phyloP scores from a whole-genome alignment of 169 alveolate species.

The Cryptosporidium felis region DNA sequence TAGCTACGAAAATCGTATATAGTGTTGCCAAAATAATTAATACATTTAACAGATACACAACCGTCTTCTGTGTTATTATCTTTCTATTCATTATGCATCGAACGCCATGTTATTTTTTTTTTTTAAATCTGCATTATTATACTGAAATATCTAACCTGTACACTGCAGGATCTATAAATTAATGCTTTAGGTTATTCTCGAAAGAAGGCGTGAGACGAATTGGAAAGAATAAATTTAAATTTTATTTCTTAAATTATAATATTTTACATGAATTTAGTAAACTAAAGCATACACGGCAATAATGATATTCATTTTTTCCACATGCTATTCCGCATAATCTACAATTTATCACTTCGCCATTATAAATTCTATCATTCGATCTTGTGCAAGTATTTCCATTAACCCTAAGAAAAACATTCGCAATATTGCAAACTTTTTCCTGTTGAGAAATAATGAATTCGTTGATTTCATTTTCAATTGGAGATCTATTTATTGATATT shows the following conservation, averaged over 20 bases:
- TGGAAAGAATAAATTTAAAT: too few relatives aligned
- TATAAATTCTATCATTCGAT: not conserved
- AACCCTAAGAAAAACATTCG: conserved; percentile 31
- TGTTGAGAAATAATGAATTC: conserved; percentile 21
- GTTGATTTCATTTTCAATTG: conserved; percentile 22
- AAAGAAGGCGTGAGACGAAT: too few relatives aligned
- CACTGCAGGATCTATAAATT: too few relatives aligned
- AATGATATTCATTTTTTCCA: not conserved
- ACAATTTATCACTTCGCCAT: not conserved
- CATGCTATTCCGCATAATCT: not conserved
- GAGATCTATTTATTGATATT: conserved; percentile 28
- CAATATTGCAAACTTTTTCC: conserved; percentile 10
- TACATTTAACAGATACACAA: not conserved
- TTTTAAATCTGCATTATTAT: too few relatives aligned
- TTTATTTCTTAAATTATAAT: too few relatives aligned
- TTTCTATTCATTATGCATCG: too few relatives aligned
- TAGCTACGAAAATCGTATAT: not conserved
- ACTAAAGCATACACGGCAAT: not conserved
- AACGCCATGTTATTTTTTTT: too few relatives aligned
- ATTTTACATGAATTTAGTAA: too few relatives aligned
- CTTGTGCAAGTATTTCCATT: not conserved
- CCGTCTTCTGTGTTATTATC: too few relatives aligned
- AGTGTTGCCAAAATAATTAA: not conserved
- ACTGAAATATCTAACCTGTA: too few relatives aligned
- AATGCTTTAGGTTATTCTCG: too few relatives aligned